phyloP scores from a whole-genome alignment of 2,329 filamentous ascomycete species.

The Neofusicoccum sp. region DNA sequence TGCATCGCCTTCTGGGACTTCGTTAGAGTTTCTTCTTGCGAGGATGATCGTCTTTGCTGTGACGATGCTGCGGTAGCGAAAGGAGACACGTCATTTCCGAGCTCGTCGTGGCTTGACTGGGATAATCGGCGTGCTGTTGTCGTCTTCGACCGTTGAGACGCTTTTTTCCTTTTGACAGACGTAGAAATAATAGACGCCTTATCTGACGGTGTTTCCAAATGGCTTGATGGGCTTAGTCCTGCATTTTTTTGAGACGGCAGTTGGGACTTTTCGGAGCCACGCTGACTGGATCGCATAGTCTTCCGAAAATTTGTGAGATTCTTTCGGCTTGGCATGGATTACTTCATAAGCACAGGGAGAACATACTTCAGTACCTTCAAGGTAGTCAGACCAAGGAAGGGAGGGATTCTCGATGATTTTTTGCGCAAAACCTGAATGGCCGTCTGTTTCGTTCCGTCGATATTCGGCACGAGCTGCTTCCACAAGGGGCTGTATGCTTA shows the following conservation, averaged over 20 bases:
- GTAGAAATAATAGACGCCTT: background rate
- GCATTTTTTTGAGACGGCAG: background rate
- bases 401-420: slow-evolving; percentile 30
- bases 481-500: slow-evolving; percentile 41
- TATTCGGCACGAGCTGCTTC: slow-evolving; percentile 33
- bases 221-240: background rate
- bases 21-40: background rate
- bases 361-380: slow-evolving; percentile 18
- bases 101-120: background rate
- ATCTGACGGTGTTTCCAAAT: background rate
- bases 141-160: background rate
- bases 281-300: background rate
- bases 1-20: slow-evolving; percentile 14
- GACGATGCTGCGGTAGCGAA: background rate
- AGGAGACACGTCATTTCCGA: slow-evolving; percentile 23
- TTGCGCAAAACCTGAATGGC: slow-evolving; percentile 1
- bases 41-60: background rate
- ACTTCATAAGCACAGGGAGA: no score
- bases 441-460: slow-evolving; percentile 20
- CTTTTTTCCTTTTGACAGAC: background rate
- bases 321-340: background rate
- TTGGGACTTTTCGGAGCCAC: background rate
- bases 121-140: background rate
- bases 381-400: slow-evolving; percentile 37
- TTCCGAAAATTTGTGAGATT: background rate